Percentiles rank a stretch among this genome's conserved stretches.
These are phyloP conservation scores for Colletotrichum viniferum DNA, from an alignment of 2,329 filamentous ascomycete species.

Conservation along the genomic window DNA sequence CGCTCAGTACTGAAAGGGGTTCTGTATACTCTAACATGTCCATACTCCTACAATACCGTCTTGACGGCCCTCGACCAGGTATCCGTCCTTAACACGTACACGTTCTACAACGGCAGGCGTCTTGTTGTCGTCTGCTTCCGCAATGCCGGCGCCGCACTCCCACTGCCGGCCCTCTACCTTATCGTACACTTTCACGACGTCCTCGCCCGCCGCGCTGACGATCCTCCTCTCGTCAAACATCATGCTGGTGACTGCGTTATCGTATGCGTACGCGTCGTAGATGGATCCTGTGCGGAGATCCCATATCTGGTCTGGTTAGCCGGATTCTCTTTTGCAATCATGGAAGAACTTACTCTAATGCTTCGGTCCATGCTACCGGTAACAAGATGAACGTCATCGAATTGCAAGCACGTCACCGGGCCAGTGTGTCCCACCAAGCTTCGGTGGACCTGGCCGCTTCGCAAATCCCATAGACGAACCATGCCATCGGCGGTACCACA, in stretches of 20 bases:
- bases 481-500: constrained; percentile 98
- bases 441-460: constrained; percentile 95
- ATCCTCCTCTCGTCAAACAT: constrained; percentile 95
- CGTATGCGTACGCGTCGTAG: constrained; percentile 94
- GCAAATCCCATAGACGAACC: constrained; percentile 95
- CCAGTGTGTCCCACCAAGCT: constrained; percentile 96
- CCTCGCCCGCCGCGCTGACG: constrained; percentile 86
- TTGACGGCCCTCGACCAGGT: constrained; percentile 85
- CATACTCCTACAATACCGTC: constrained; percentile 92
- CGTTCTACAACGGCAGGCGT: constrained; percentile 76
- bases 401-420: constrained; percentile 91
- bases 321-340: neutral
- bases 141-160: constrained; percentile 89
- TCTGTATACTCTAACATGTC: constrained; percentile 62
- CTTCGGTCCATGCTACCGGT: constrained; percentile 93
- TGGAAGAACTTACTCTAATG: constrained; percentile 75
- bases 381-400: constrained; percentile 93
- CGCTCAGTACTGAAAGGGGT: constrained; percentile 12
- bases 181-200: constrained; percentile 97
- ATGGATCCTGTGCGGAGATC: constrained; percentile 96
- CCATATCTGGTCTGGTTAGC: constrained; percentile 78
- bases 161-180: constrained; percentile 95
- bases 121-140: constrained; percentile 68
- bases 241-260: constrained; percentile 90
- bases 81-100: constrained; percentile 91